Evolutionary conservation across 1,139 yeast genomes (phyloP), one percentile per base, ranked within the genome.

Genomic region (Spathaspora jeffriesii): DNA sequence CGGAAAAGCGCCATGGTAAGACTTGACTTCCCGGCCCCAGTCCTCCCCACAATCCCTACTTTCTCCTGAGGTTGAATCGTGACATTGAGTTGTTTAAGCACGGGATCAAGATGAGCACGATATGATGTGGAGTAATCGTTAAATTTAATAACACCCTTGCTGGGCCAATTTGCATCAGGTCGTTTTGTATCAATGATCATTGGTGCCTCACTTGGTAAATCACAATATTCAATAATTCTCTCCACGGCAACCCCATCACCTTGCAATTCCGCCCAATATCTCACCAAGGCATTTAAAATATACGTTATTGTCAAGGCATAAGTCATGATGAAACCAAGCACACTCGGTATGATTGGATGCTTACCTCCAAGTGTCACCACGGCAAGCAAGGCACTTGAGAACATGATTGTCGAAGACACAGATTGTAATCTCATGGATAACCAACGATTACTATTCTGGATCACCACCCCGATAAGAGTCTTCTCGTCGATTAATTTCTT

Each of bases 401-500:
- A 63, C 31, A 68, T 59, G 18, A 68, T 60, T 17, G 60, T 40
- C 1, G 71, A 58, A 6, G 72, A 62, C 21, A 68, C 63, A 8
- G 57, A 51, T 45, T 65, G 70, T 46, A 70, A 61, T 46, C 73
- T 61, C 59, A 67, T 58, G 1, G 71, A 63, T 38, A 69, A 59
- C 74, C 75, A 70, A 49, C 73, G 65, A 46, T 65, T 68, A 46
- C 65, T 55, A 14, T 59, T 56, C 15, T 60, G 58, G 44, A 58
- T 62, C 14, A 31, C 62, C 56, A 53, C 47, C 53, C 84, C 68
- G 45, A 77, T 70, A 60, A 82, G 67, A 58, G 79, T 82, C 30
- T 78, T 68, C 17, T 87, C 81, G 52, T 82, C 79, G 54, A 85
- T 66, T 62, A 80, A 53, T 84, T 84, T 43, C 50, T 76, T 78